These are phyloP conservation scores for Pythium aquatile DNA, from an alignment of 352 stramenopile species.

Conservation along the genomic window DNA sequence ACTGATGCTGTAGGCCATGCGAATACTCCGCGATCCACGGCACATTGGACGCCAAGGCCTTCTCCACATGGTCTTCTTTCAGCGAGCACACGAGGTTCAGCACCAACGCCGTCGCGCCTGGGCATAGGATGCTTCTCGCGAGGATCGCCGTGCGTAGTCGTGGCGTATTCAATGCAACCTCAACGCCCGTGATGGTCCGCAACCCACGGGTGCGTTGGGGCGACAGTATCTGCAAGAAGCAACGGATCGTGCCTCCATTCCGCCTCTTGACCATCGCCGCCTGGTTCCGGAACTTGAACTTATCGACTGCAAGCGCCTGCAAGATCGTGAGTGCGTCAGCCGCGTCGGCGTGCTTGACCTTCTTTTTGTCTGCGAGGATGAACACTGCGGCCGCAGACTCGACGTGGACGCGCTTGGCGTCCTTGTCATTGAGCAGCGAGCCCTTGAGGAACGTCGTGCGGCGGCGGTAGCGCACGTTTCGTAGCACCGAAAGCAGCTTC, in stretches of 20 bases:
- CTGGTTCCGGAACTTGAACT: constrained; percentile 40
- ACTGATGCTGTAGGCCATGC: constrained; percentile 46
- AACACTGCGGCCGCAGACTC: constrained; percentile 51
- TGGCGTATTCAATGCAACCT: constrained; percentile 49
- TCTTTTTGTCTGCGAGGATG: constrained; percentile 52
- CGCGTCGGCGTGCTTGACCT: constrained; percentile 36
- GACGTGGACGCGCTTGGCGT: constrained; percentile 46
- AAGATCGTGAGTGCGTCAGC: constrained; percentile 53
- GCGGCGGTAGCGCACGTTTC: constrained; percentile 43
- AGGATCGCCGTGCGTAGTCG: constrained; percentile 48
- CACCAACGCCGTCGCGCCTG: constrained; percentile 47
- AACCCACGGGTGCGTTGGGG: constrained; percentile 38
- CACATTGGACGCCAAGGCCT: constrained; percentile 36
- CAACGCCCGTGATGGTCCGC: constrained; percentile 52
- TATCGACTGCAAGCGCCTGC: constrained; percentile 53
- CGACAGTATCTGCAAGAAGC: constrained; percentile 56
- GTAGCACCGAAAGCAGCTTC: constrained; percentile 37
- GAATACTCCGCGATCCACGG: constrained; percentile 61
- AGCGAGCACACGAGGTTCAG: constrained; percentile 60
- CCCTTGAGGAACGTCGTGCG: constrained; percentile 58
- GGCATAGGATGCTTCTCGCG: constrained; percentile 48
- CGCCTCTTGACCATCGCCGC: constrained; percentile 21
- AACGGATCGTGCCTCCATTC: constrained; percentile 28
- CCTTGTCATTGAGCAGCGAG: constrained; percentile 48
- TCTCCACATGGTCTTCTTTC: constrained; percentile 34